A percentile compares a stretch with the other conserved stretches of the same genome.
Conservation (phyloP, 1,139 yeast genomes). For the Yamadazyma dendronema region DNA sequence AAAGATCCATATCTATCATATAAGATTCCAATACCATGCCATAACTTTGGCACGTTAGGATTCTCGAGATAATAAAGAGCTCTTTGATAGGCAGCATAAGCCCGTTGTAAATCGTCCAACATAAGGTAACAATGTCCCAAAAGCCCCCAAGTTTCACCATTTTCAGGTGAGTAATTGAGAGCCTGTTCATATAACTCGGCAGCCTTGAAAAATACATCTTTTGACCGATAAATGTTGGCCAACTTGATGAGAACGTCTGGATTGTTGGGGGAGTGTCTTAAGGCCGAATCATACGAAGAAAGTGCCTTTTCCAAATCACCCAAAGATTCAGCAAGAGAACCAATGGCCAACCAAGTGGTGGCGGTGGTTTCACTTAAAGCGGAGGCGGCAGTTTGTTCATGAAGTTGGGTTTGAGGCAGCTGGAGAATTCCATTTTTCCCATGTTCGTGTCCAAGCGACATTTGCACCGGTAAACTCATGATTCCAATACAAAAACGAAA, state of each 20-base stretch:
- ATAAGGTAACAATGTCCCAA: constrained; percentile 95
- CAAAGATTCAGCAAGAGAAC: constrained; percentile 84
- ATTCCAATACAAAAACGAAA: no score
- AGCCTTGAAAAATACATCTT: constrained; percentile 90
- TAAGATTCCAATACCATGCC: constrained; percentile 98
- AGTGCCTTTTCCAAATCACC: constrained; percentile 91
- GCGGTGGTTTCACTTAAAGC: constrained; percentile 66
- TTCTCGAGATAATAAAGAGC: constrained; percentile 88
- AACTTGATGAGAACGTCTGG: constrained; percentile 81
- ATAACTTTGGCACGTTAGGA: constrained; percentile 92
- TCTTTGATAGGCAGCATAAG: constrained; percentile 94
- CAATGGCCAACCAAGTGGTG: constrained; percentile 91
- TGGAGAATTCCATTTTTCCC: constrained; percentile 6
- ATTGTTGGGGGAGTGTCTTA: constrained; percentile 82
- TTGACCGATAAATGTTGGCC: constrained; percentile 84
- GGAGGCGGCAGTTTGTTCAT: constrained; percentile 12
- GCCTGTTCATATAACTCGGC: constrained; percentile 92
- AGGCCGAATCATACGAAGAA: constrained; percentile 84
- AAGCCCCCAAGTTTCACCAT: constrained; percentile 97
- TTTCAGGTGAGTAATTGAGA: constrained; percentile 74
- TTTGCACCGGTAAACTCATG: constrained; percentile 11
- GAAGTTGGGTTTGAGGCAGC: constrained; percentile 6
- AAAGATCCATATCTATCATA: constrained; percentile 94
- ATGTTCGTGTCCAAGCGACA: constrained; percentile 7
- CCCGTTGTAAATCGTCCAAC: constrained; percentile 94